These are phyloP conservation scores for Solanum pinnatisectum DNA, from an alignment of 257 asterid genomes.

Conservation along the genomic window DNA sequence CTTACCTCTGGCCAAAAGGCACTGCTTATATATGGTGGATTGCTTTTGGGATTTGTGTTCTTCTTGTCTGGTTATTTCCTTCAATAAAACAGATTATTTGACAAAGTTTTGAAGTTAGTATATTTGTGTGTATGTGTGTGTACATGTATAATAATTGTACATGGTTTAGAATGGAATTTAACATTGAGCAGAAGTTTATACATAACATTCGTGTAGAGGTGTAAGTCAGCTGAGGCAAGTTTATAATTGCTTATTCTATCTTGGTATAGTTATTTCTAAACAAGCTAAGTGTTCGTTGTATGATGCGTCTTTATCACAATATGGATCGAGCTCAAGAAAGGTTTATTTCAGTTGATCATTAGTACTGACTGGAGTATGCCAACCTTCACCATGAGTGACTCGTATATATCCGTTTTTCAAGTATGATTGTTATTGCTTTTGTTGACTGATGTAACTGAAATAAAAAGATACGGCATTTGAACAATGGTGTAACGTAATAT, in stretches of 20 bases:
- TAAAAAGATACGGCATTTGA: not conserved
- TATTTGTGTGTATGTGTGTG: not conserved
- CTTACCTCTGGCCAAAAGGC: constrained; percentile 91
- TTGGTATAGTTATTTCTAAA: not conserved
- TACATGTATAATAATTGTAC: not conserved
- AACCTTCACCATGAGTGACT: not conserved
- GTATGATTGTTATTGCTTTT: not conserved
- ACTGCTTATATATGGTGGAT: constrained; percentile 73
- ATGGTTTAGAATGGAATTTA: not conserved
- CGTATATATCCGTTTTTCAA: not conserved
- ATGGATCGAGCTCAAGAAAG: not conserved
- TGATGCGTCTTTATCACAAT: not conserved
- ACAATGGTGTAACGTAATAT: not conserved
- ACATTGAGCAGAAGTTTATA: not conserved
- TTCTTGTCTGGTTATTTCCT: constrained; percentile 91
- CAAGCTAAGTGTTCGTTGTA: not conserved
- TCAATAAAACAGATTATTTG: constrained; percentile 20
- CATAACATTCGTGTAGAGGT: not conserved
- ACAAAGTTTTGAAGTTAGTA: not conserved
- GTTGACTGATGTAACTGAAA: not conserved
- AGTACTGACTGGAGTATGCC: not conserved
- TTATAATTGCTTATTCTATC: not conserved
- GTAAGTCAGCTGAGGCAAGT: not conserved
- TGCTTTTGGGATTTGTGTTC: constrained; percentile 53
- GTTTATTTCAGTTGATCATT: not conserved